Percentiles rank a stretch among this genome's conserved stretches.
phyloP scores from a whole-genome alignment of 208 protist genomes.

The Crithidia acanthocephali region DNA sequence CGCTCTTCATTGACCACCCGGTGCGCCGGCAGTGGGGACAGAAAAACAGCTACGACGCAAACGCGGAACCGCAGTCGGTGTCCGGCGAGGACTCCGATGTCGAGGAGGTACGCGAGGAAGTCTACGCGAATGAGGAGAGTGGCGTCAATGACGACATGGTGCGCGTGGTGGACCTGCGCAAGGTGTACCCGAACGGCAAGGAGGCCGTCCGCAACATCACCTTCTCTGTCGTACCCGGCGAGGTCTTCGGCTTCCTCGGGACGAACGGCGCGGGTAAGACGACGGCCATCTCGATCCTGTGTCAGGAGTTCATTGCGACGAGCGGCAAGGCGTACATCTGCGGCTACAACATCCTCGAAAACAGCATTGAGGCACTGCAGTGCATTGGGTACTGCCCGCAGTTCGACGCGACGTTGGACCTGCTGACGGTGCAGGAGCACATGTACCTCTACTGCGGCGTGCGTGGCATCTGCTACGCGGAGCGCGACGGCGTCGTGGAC shows the following conservation, averaged over 20 bases:
- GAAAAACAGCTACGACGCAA: constrained; percentile 38
- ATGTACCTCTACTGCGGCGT: constrained; percentile 55
- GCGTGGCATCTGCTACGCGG: constrained; percentile 37
- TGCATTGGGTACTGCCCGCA: constrained; percentile 96
- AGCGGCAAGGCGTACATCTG: constrained; percentile 57
- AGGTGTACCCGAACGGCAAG: constrained; percentile 71
- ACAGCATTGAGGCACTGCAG: constrained; percentile 46
- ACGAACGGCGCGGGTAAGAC: constrained; percentile 92
- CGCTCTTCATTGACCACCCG: constrained; percentile 59
- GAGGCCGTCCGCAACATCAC: constrained; percentile 74
- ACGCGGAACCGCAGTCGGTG: constrained; percentile 34
- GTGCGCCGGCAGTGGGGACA: constrained; percentile 40
- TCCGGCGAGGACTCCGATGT: constrained; percentile 52
- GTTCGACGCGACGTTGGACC: constrained; percentile 93
- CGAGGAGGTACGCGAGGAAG: constrained; percentile 29
- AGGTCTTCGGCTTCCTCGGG: constrained; percentile 89
- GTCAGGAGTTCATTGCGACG: constrained; percentile 71
- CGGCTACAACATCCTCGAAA: constrained; percentile 41
- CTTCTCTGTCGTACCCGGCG: constrained; percentile 68
- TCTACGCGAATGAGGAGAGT: constrained; percentile 24
- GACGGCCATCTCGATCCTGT: constrained; percentile 83
- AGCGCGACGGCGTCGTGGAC: constrained; percentile 33
- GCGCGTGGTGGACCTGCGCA: constrained; percentile 56
- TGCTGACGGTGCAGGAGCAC: constrained; percentile 95
- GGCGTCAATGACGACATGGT: constrained; percentile 43